Evolutionary conservation across 176 grass and related monocot species (phyloP).

Genomic region (Lolium perenne): DNA sequence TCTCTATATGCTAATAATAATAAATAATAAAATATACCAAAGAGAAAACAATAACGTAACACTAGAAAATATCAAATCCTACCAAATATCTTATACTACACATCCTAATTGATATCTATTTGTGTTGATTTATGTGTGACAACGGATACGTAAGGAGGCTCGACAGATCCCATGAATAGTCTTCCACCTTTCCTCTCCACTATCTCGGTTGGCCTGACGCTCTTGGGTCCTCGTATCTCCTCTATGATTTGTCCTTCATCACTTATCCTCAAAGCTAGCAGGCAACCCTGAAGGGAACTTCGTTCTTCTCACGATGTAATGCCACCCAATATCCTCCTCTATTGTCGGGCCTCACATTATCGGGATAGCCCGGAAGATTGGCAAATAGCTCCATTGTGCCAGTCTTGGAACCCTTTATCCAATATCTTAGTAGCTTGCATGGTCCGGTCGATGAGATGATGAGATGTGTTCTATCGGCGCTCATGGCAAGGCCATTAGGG

Average conservation of each 20-base stretch:
- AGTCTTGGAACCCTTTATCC: too few relatives aligned
- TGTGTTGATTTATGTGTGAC: background rate
- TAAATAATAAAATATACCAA: too few relatives aligned
- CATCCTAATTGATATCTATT: background rate
- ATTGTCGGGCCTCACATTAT: conserved; percentile 18
- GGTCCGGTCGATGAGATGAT: too few relatives aligned
- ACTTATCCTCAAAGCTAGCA: background rate
- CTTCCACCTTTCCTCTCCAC: background rate
- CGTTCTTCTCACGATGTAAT: background rate
- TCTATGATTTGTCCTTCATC: background rate
- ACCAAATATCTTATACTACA: background rate
- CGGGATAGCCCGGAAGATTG: background rate
- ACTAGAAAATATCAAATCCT: background rate
- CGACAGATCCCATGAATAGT: background rate
- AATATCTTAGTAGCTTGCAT: too few relatives aligned
- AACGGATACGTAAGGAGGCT: background rate
- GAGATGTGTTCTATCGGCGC: too few relatives aligned
- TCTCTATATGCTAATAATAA: background rate
- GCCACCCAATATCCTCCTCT: conserved; percentile 19
- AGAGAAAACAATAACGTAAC: background rate
- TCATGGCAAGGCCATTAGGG: too few relatives aligned
- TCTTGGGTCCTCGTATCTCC: background rate
- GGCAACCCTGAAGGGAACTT: background rate
- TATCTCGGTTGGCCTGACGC: background rate
- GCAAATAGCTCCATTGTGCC: background rate